Conservation (phyloP, 768 basidiomycete genomes). For the Hebeloma cylindrosporum region DNA sequence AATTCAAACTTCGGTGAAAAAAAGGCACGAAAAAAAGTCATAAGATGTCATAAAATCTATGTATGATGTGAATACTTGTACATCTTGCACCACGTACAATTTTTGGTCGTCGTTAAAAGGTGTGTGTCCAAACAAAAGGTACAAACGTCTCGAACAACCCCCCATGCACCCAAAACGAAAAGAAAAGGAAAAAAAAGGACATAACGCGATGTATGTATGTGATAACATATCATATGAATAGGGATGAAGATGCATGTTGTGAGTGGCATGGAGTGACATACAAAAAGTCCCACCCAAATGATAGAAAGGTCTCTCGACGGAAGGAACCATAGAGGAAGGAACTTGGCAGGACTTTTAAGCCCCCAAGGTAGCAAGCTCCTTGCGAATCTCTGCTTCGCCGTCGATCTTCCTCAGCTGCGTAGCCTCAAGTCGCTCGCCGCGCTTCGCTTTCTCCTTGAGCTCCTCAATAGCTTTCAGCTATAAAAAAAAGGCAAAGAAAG, state of each 20-base stretch:
- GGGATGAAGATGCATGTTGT: too few species aligned
- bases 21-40: neutral
- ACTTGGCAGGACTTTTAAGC: constrained; percentile 9
- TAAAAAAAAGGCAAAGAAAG: too few species aligned
- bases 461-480: constrained; percentile 99
- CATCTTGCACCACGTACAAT: neutral
- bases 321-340: neutral
- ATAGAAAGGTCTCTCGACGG: too few species aligned
- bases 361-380: constrained; percentile 61
- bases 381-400: constrained; percentile 78
- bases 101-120: neutral
- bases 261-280: too few species aligned
- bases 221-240: too few species aligned
- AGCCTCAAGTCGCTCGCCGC: constrained; percentile 89
- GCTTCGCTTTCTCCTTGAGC: constrained; percentile 86
- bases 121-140: neutral
- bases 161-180: neutral
- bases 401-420: constrained; percentile 99
- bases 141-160: neutral
- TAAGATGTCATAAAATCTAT: neutral
- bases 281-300: too few species aligned
- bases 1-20: too few species aligned
- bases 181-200: too few species aligned
- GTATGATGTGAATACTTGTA: neutral
- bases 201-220: too few species aligned